A percentile compares a stretch with the other conserved stretches of the same genome.
These are phyloP conservation scores for Mrakia blollopis DNA, from an alignment of 768 basidiomycete genomes.

Conservation along the genomic window DNA sequence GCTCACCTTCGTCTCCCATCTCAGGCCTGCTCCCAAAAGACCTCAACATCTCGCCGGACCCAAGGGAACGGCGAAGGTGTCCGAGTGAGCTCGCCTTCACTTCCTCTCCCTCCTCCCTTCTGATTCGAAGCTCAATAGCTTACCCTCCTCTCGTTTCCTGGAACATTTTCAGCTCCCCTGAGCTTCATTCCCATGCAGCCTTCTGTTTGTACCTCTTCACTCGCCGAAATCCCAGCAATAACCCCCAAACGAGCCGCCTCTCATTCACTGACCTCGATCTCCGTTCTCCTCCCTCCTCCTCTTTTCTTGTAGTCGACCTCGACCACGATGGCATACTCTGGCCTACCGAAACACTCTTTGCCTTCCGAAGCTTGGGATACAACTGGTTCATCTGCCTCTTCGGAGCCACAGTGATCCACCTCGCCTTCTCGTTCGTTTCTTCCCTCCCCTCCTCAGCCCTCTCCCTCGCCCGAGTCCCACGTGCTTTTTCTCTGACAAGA, in stretches of 20 bases:
- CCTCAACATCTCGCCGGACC: constrained; percentile 3
- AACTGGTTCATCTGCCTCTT: constrained; percentile 46
- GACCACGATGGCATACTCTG: constrained; percentile 50
- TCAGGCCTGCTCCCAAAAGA: not conserved
- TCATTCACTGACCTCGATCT: not conserved
- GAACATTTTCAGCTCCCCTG: not conserved
- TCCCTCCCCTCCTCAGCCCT: not conserved
- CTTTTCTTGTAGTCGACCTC: constrained; percentile 39
- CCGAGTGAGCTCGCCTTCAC: not conserved
- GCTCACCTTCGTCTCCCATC: not conserved
- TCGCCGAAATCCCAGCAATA: no score
- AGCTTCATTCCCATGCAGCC: constrained; percentile 15
- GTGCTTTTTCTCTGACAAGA: not conserved
- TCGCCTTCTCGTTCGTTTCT: constrained; percentile 43
- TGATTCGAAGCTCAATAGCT: not conserved
- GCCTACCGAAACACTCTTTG: constrained; percentile 49
- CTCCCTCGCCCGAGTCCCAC: not conserved
- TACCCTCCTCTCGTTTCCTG: not conserved
- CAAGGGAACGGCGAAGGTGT: not conserved
- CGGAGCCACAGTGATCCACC: constrained; percentile 45
- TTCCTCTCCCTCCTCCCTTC: not conserved
- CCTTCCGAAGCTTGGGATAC: constrained; percentile 49
- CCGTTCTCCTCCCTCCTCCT: not conserved
- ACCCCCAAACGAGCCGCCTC: not conserved
- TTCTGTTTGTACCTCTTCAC: constrained; percentile 3